These are phyloP conservation scores for Zalaria obscura DNA, from an alignment of 2,329 filamentous ascomycete species.

Conservation along the genomic window DNA sequence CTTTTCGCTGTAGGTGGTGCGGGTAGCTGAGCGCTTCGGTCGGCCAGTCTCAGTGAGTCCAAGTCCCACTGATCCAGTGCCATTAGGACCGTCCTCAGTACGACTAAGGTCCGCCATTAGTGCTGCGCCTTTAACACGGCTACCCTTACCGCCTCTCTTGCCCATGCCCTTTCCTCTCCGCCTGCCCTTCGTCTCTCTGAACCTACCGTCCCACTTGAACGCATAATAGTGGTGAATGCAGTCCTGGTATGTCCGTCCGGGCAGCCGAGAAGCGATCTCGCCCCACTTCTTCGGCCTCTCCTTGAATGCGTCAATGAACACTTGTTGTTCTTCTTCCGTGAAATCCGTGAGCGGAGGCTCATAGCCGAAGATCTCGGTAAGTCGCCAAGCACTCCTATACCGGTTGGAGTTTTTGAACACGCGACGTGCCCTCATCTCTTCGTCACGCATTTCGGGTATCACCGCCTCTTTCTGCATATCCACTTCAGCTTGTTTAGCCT, in stretches of 20 bases:
- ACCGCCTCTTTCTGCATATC: slow-evolving; percentile 65
- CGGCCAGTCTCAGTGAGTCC: slow-evolving; percentile 32
- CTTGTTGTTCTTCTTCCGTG: slow-evolving; percentile 51
- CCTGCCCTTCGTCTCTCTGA: slow-evolving; percentile 49
- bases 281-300: slow-evolving; percentile 75
- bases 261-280: slow-evolving; percentile 54
- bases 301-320: slow-evolving; percentile 61
- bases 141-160: slow-evolving; percentile 36
- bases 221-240: slow-evolving; percentile 81
- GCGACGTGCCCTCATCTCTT: slow-evolving; percentile 43
- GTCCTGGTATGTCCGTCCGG: slow-evolving; percentile 57
- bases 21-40: slow-evolving; percentile 43
- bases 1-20: slow-evolving; percentile 52
- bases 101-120: slow-evolving; percentile 50
- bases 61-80: slow-evolving; percentile 8
- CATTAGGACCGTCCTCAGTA: slow-evolving; percentile 22
- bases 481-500: slow-evolving; percentile 52
- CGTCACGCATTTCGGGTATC: slow-evolving; percentile 55
- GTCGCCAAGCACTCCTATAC: slow-evolving; percentile 47
- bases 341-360: slow-evolving; percentile 64
- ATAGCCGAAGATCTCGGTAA: slow-evolving; percentile 57
- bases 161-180: slow-evolving; percentile 18
- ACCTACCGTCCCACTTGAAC: slow-evolving; percentile 59
- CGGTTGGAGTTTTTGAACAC: slow-evolving; percentile 54
- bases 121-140: slow-evolving; percentile 32